A percentile compares a stretch with the other conserved stretches of the same genome.
Conservation (phyloP, 23 red algal genomes). For the Gracilaria caudata region DNA sequence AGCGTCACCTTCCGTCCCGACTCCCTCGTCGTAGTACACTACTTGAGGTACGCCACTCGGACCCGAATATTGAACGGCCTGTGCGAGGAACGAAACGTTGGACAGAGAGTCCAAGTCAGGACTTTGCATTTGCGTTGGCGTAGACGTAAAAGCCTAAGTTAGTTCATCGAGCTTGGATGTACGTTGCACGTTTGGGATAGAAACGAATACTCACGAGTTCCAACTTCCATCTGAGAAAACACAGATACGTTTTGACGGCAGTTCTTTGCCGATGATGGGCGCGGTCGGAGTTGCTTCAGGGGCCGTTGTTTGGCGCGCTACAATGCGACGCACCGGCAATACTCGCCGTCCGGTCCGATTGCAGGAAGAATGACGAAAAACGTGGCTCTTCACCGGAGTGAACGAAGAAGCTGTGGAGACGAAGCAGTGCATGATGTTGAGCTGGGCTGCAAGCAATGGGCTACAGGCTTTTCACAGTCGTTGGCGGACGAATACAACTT, state of each 20-base stretch:
- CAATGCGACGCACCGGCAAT: not conserved
- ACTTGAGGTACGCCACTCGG: conserved; percentile 23
- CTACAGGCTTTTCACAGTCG: not conserved
- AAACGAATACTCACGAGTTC: conserved; percentile 1
- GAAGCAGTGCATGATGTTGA: not conserved
- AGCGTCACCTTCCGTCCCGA: conserved; percentile 33
- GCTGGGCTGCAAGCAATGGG: not conserved
- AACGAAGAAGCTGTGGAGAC: not conserved
- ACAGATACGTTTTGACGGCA: conserved; percentile 37
- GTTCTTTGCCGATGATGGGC: not conserved
- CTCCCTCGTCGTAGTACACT: conserved; percentile 28
- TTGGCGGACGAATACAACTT: too few relatives aligned
- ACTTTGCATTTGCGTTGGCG: conserved; percentile 3
- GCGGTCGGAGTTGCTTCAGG: not conserved
- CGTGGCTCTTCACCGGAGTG: not conserved
- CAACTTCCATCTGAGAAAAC: conserved; percentile 43
- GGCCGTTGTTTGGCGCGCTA: not conserved
- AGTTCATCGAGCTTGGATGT: too few relatives aligned
- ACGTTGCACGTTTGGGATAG: not conserved
- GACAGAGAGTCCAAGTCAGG: not conserved
- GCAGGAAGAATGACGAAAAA: not conserved
- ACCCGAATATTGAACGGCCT: conserved; percentile 2
- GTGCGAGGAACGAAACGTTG: not conserved
- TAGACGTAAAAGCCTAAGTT: too few relatives aligned
- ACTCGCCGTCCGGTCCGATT: not conserved